phyloP scores from a whole-genome alignment of 306 rosid genomes.

The Quercus engelmannii region DNA sequence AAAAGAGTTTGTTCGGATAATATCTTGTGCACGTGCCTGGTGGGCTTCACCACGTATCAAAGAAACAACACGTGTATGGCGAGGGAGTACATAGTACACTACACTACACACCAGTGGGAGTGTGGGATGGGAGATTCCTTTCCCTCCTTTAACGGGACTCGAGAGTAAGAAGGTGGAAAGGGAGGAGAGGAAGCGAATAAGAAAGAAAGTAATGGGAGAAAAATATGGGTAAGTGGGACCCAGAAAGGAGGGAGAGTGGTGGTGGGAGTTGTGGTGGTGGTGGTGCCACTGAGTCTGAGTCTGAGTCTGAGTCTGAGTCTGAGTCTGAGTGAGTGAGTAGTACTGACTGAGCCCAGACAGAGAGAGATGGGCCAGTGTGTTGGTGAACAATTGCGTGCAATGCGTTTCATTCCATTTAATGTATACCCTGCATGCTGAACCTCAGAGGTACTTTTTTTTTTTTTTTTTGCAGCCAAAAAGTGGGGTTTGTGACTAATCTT shows the following conservation, averaged over 20 bases:
- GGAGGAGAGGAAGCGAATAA: not conserved
- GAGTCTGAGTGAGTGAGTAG: no score
- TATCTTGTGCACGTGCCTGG: not conserved
- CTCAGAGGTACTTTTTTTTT: not conserved
- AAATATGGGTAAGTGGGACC: not conserved
- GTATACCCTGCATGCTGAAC: not conserved
- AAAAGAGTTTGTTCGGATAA: not conserved
- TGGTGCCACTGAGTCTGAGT: not conserved
- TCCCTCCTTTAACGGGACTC: constrained; percentile 17
- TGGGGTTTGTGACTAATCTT: not conserved
- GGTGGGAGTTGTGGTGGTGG: constrained; percentile 12
- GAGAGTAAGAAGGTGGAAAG: not conserved
- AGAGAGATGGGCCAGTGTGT: constrained; percentile 37
- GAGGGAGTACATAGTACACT: not conserved
- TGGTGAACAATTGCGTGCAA: constrained; percentile 70
- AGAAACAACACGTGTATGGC: not conserved
- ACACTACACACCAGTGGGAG: no score
- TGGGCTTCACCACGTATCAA: no score
- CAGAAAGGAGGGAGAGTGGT: constrained; percentile 23
- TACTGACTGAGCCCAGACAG: constrained; percentile 21
- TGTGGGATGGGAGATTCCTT: no score
- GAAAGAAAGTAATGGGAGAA: not conserved
- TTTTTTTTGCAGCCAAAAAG: not conserved
- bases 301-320: no score
- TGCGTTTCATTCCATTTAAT: constrained; percentile 38